Conservation (phyloP, 805 yeast species). For the Candida silvatica region DNA sequence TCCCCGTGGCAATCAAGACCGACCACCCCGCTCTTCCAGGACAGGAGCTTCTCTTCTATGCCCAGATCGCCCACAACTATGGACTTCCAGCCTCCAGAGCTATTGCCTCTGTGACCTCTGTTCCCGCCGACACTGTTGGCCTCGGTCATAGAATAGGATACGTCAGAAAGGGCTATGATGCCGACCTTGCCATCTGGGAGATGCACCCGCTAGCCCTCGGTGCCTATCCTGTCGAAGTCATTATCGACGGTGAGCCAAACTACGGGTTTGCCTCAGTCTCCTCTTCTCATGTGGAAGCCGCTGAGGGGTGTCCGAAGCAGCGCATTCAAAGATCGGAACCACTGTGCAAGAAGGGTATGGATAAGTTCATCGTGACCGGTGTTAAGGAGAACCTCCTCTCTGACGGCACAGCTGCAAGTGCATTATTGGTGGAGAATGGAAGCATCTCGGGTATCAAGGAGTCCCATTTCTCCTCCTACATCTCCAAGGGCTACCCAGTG, state of each 20-base stretch:
- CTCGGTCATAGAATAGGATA: slow-evolving; percentile 2
- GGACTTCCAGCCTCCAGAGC: slow-evolving; percentile 1
- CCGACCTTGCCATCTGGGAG: slow-evolving; percentile 2
- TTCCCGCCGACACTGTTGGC: slow-evolving; percentile 1
- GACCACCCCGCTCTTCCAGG: slow-evolving; percentile 3
- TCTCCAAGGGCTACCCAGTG: not conserved
- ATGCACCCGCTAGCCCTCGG: slow-evolving; percentile 1
- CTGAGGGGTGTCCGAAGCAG: not conserved
- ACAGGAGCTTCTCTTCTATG: slow-evolving; percentile 1
- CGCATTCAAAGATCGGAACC: too few species aligned
- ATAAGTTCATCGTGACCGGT: not conserved
- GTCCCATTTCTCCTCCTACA: not conserved
- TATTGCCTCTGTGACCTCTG: slow-evolving; percentile 2
- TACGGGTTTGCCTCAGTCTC: slow-evolving; percentile 1
- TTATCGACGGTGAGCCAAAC: slow-evolving; percentile 1
- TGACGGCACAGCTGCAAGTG: not conserved
- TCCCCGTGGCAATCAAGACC: slow-evolving; percentile 1
- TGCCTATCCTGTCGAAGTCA: slow-evolving; percentile 1
- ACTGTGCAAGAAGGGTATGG: not conserved
- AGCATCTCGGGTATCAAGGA: not conserved
- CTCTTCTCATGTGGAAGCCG: too few species aligned
- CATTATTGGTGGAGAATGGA: not conserved
- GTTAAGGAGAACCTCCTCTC: not conserved
- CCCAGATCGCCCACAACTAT: slow-evolving; percentile 2
- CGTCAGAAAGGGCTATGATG: slow-evolving; percentile 3